These are phyloP conservation scores for Saccharum officinarum DNA, from an alignment of 176 grass and related monocot species.

Conservation along the genomic window DNA sequence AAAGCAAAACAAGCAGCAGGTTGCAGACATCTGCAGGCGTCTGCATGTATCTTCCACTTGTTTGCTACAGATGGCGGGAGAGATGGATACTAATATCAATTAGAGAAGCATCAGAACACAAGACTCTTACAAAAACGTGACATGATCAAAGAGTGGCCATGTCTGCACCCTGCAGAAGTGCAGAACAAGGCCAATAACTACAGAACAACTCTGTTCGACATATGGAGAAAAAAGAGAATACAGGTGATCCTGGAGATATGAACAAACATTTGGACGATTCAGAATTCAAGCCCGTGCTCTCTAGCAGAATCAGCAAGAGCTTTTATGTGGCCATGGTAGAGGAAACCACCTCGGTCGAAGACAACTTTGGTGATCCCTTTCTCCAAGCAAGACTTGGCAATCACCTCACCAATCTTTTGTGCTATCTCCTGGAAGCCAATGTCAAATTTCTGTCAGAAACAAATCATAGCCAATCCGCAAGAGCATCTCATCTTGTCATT, in stretches of 20 bases:
- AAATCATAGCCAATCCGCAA: background rate
- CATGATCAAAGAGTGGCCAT: background rate
- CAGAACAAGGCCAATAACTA: slow-evolving; percentile 23
- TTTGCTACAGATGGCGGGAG: no score
- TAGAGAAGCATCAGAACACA: background rate
- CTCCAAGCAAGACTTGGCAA: slow-evolving; percentile 93
- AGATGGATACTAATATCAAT: background rate
- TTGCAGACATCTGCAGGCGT: no score
- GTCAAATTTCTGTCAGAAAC: background rate
- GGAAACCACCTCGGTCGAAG: slow-evolving; percentile 93
- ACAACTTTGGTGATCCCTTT: slow-evolving; percentile 92
- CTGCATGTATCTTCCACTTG: no score
- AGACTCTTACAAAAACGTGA: background rate
- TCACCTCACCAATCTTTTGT: slow-evolving; percentile 83
- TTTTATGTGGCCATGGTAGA: slow-evolving; percentile 82
- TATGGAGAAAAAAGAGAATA: slow-evolving; percentile 1
- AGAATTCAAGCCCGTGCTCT: slow-evolving; percentile 85
- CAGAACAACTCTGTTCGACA: slow-evolving; percentile 31
- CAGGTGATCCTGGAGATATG: slow-evolving; percentile 23
- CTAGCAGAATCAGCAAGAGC: slow-evolving; percentile 86
- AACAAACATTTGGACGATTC: slow-evolving; percentile 33
- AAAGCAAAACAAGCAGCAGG: no score
- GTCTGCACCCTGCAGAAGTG: no score
- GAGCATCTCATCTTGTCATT: background rate
- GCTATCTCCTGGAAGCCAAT: slow-evolving; percentile 70